Base-by-base conservation (phyloP, 148 eudicot species). In the Cornus florida region DNA sequence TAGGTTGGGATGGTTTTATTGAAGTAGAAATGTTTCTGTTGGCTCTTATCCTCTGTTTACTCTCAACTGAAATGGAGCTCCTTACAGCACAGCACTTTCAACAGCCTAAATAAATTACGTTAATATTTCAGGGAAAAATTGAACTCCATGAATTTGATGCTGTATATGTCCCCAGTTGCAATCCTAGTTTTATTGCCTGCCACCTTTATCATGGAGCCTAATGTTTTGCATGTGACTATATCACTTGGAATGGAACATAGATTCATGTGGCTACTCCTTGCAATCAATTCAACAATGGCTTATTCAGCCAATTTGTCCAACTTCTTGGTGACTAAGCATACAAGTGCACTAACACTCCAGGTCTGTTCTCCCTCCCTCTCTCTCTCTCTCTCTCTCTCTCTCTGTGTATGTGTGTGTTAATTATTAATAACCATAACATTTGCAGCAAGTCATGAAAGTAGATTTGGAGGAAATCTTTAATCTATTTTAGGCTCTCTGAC, bases 261-360 rank as follows among this genome's bases (percentile, higher is more conserved):
- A 82, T 92, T 86, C 81, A 92, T 96, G 97, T 89, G 90, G 92
- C 79, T 92, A 74, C 87, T 94, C 75, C 92, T 96, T 72, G 62
- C 87, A 43, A 16, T 93, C 46, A 94, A 96, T 82, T 96, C 99
- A 31, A 85, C 84, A 38, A 86, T 93, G 90, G 99, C 99, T 64
- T 96, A 93, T 90, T 84, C 93, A 67, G 99, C 99, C 57, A 96
- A 96, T 84, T 85, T 96, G 84, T 87, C 94, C 91, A 96, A 96
- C 79, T 96, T 96, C 87, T 88, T 96, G 88, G 99, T 96, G 74
- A 96, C 99, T 46, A 96, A 96, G 87, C 90, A 94, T 80, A 96
- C 99, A 22, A 96, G 99, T 84, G 99, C 99, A 4, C 87, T 96
- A 20, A 96, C 98, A 22, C 99, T 93, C 77, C 99, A 96, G 98